These are phyloP conservation scores for Boletus pseudo-olivaceus DNA, from an alignment of 768 basidiomycete species.

Conservation along the genomic window DNA sequence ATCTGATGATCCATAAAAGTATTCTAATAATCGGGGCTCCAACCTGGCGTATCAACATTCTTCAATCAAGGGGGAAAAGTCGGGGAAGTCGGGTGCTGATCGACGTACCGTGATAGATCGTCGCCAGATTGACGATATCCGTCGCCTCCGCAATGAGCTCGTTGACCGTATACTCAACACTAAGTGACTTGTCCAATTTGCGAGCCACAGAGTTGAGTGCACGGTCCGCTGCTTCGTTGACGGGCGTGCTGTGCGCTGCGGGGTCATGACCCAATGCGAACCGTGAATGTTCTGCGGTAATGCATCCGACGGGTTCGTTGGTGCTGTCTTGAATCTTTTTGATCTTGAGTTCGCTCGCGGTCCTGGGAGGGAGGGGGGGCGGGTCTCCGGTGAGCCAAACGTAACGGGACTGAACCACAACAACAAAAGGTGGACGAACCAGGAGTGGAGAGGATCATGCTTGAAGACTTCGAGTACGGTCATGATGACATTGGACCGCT, in stretches of 20 bases:
- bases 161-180: conserved; percentile 92
- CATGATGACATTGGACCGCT: conserved; percentile 82
- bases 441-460: conserved; percentile 91
- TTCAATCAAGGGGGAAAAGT: neutral
- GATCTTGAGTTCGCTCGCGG: conserved; percentile 72
- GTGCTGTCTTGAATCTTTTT: conserved; percentile 54
- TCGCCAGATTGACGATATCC: conserved; percentile 67
- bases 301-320: conserved; percentile 22
- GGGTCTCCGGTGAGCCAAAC: neutral
- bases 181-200: conserved; percentile 82
- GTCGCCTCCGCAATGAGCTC: conserved; percentile 88
- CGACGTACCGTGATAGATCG: conserved; percentile 69
- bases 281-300: conserved; percentile 24
- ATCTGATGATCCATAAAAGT: neutral
- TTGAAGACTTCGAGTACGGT: conserved; percentile 97
- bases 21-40: conserved; percentile 39
- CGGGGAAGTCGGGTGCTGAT: neutral
- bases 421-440: conserved; percentile 45
- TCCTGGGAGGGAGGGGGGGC: conserved; percentile 42
- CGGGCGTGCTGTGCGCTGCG: conserved; percentile 49
- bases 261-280: conserved; percentile 55
- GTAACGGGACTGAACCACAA: neutral
- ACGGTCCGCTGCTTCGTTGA: conserved; percentile 86
- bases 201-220: conserved; percentile 75
- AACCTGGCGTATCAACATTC: conserved; percentile 28